A percentile compares a stretch with the other conserved stretches of the same genome.
Conservation (phyloP, 2,329 filamentous ascomycete genomes). For the Penicillium sp. region DNA sequence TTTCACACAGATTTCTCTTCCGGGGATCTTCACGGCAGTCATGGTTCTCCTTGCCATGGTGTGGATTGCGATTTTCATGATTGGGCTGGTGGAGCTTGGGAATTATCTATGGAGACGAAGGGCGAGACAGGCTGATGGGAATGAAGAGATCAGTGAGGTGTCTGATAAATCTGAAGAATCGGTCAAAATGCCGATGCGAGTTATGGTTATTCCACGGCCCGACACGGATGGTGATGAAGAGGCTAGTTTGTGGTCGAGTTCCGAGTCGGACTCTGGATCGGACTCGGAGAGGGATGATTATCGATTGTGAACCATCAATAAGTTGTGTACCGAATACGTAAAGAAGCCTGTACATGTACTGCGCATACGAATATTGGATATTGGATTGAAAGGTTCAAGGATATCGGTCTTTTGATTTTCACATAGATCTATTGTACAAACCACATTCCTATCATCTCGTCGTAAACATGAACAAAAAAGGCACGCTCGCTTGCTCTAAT, state of each 20-base stretch:
- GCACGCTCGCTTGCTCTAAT: constrained; percentile 9
- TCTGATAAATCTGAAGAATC: background rate
- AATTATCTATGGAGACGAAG: constrained; percentile 17
- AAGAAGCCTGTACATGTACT: no score
- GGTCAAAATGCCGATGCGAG: constrained; percentile 4
- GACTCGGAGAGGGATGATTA: constrained; percentile 12
- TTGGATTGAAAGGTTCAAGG: background rate
- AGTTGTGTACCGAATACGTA: no score
- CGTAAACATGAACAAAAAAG: constrained; percentile 2
- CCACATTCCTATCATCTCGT: constrained; percentile 2
- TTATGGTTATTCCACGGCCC: background rate
- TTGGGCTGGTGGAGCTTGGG: constrained; percentile 20
- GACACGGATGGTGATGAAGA: background rate
- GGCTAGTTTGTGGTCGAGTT: background rate
- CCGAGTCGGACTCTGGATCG: constrained; percentile 4
- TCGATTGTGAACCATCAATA: background rate
- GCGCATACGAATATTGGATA: background rate
- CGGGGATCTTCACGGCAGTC: constrained; percentile 13
- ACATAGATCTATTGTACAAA: constrained; percentile 12
- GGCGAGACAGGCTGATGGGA: background rate
- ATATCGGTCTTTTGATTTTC: background rate
- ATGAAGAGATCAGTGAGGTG: background rate
- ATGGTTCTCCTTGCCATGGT: constrained; percentile 19
- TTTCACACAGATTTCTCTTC: constrained; percentile 5
- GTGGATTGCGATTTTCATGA: constrained; percentile 20